Conservation (phyloP, 225 moss, liverwort and hornwort species). For the Polytrichum commune region DNA sequence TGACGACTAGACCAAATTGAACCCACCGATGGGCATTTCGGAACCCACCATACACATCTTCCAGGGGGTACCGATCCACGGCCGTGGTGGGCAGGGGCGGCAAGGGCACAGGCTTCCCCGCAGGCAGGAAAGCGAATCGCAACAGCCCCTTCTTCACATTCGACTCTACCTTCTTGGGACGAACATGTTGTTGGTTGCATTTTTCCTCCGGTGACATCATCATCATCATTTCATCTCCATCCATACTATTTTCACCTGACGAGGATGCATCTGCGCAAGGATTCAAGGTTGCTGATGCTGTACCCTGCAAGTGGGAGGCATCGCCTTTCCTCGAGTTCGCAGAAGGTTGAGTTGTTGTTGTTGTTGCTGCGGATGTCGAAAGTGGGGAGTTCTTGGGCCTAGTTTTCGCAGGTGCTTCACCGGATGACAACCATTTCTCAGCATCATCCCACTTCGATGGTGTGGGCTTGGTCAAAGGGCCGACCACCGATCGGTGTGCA, state of each 20-base stretch:
- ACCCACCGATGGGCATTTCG: constrained; percentile 23
- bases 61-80: constrained; percentile 76
- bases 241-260: constrained; percentile 21
- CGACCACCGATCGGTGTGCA: constrained; percentile 52
- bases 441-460: constrained; percentile 99
- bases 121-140: constrained; percentile 40
- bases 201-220: constrained; percentile 22
- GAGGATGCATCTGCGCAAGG: constrained; percentile 4
- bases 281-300: constrained; percentile 8
- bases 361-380: constrained; percentile 3
- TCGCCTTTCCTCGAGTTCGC: constrained; percentile 32
- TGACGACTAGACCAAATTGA: too few relatives aligned
- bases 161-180: constrained; percentile 24
- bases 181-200: constrained; percentile 19
- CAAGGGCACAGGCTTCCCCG: constrained; percentile 26
- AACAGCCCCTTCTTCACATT: constrained; percentile 33
- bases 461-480: constrained; percentile 70
- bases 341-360: constrained; percentile 10
- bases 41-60: constrained; percentile 40
- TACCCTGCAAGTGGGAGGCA: not conserved
- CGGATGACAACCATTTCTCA: constrained; percentile 80
- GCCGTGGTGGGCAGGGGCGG: constrained; percentile 24
- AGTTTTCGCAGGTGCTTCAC: constrained; percentile 53
- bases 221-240: constrained; percentile 17
- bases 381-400: constrained; percentile 57